A percentile compares a stretch with the other conserved stretches of the same genome.
phyloP scores from a whole-genome alignment of 2,329 filamentous ascomycete species.

The Xylariales sp. region DNA sequence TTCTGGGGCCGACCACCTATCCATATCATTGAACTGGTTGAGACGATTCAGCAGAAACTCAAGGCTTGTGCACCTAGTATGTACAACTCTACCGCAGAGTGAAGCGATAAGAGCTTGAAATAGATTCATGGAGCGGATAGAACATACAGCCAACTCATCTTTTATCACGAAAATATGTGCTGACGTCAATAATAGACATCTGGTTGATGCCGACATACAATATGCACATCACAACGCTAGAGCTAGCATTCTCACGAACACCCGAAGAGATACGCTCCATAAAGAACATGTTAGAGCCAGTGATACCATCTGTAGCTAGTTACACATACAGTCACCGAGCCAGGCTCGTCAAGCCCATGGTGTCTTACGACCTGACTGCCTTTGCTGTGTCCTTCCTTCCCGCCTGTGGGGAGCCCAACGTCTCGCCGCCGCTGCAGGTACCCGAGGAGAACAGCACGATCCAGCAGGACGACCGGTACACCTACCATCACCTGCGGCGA shows the following conservation, averaged over 20 bases:
- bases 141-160: no score
- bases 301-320: constrained; percentile 57
- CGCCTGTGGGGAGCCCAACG: constrained; percentile 56
- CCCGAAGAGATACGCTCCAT: constrained; percentile 62
- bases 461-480: constrained; percentile 61
- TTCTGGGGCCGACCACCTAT: constrained; percentile 83
- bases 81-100: constrained; percentile 22
- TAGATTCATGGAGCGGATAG: background rate
- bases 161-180: no score
- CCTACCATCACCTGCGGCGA: constrained; percentile 84
- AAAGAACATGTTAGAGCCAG: constrained; percentile 51
- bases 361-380: constrained; percentile 82
- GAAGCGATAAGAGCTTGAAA: background rate
- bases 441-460: constrained; percentile 29
- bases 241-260: constrained; percentile 77
- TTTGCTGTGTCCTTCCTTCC: constrained; percentile 86
- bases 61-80: constrained; percentile 63
- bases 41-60: constrained; percentile 64
- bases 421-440: constrained; percentile 33
- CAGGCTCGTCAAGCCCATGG: constrained; percentile 73
- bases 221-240: constrained; percentile 82
- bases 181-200: constrained; percentile 63
- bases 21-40: constrained; percentile 64
- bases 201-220: constrained; percentile 81
- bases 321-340: constrained; percentile 64